phyloP scores from a whole-genome alignment of 2,329 filamentous ascomycete genomes.

The Lachnellula arida region DNA sequence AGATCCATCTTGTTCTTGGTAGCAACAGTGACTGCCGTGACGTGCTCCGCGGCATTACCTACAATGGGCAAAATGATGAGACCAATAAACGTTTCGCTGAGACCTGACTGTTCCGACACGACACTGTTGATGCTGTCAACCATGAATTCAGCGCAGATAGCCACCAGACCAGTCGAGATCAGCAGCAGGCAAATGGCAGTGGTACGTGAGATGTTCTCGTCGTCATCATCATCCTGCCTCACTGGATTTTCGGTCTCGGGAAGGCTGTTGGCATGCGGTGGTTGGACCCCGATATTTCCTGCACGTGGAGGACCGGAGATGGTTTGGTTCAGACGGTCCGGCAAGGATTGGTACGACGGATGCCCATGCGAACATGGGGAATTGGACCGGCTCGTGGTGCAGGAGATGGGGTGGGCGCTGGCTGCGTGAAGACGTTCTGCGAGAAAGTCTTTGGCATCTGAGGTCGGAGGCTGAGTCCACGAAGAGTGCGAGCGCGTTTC shows the following conservation, averaged over 20 bases:
- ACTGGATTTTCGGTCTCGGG: constrained; percentile 24
- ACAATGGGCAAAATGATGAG: constrained; percentile 69
- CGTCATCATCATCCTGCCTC: constrained; percentile 33
- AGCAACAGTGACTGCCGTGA: constrained; percentile 65
- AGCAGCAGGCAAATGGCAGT: constrained; percentile 59
- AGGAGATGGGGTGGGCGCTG: constrained; percentile 30
- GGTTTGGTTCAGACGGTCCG: constrained; percentile 56
- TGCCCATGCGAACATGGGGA: constrained; percentile 56
- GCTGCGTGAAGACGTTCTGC: constrained; percentile 63
- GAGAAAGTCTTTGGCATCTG: constrained; percentile 62
- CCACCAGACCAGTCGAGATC: constrained; percentile 60
- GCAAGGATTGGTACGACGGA: constrained; percentile 69
- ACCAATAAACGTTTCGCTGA: constrained; percentile 65
- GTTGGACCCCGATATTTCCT: constrained; percentile 9
- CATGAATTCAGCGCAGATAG: constrained; percentile 65
- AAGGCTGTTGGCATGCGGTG: constrained; percentile 21
- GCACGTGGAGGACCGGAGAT: constrained; percentile 3
- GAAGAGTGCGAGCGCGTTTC: constrained; percentile 51
- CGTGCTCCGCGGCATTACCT: constrained; percentile 69
- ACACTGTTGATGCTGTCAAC: constrained; percentile 63
- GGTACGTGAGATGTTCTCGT: constrained; percentile 48
- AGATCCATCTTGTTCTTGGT: constrained; percentile 75
- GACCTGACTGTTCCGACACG: constrained; percentile 44
- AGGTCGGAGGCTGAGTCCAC: constrained; percentile 55
- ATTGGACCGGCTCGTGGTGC: constrained; percentile 38